These are phyloP conservation scores for Aspergillus nomiae DNA, from an alignment of 2,329 filamentous ascomycete species.

Conservation along the genomic window DNA sequence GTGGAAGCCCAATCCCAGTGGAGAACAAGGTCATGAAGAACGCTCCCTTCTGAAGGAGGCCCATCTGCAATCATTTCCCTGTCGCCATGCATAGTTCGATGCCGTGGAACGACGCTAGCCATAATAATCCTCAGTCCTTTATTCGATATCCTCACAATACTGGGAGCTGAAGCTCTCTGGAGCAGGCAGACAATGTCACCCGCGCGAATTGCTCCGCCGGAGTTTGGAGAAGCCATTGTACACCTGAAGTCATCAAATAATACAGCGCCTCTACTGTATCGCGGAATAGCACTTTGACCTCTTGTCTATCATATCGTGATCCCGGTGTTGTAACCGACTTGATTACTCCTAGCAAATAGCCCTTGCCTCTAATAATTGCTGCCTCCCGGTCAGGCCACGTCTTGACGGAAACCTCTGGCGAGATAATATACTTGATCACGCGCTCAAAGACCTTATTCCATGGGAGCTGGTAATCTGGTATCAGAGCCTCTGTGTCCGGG, in stretches of 20 bases:
- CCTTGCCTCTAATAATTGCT: background rate
- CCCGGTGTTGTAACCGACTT: background rate
- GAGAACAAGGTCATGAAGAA: background rate
- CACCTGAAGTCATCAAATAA: background rate
- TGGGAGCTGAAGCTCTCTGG: background rate
- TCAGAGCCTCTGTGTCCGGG: background rate
- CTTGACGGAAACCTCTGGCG: background rate
- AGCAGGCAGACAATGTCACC: background rate
- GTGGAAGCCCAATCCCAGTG: background rate
- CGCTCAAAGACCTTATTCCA: background rate
- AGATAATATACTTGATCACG: background rate
- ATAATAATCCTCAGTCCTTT: background rate
- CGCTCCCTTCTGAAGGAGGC: background rate
- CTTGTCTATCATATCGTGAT: background rate
- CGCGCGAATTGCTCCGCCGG: background rate
- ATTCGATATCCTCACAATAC: background rate
- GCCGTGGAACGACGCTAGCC: background rate
- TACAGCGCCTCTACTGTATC: background rate
- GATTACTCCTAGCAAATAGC: background rate
- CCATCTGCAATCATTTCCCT: accelerated
- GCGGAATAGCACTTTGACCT: background rate
- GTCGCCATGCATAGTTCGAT: accelerated
- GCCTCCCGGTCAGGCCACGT: background rate
- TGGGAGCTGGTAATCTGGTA: background rate
- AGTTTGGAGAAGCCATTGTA: background rate